Percentiles rank a stretch among this genome's conserved stretches.
phyloP scores from a whole-genome alignment of 768 basidiomycete genomes.

The Collybiopsis confluens region DNA sequence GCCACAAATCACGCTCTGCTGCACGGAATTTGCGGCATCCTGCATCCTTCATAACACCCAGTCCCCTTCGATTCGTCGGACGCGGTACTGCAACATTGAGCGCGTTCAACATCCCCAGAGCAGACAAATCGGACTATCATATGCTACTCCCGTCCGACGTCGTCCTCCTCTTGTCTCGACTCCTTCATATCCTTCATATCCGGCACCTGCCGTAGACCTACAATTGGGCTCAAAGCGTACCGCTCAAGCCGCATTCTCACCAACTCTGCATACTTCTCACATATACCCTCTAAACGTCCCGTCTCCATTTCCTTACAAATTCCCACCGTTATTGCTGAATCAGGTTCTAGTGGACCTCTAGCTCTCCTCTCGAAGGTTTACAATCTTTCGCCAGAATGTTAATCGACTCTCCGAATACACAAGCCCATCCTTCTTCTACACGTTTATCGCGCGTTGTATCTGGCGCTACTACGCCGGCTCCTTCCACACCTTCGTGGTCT shows the following conservation, averaged over 20 bases:
- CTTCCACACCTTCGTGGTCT: slow-evolving; percentile 14
- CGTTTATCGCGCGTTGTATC: slow-evolving; percentile 15
- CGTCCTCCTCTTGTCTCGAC: slow-evolving; percentile 12
- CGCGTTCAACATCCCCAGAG: slow-evolving; percentile 66
- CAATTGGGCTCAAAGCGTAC: no score
- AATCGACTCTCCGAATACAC: slow-evolving; percentile 34
- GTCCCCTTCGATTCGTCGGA: no score
- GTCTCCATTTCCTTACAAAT: no score
- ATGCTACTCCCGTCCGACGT: neutral
- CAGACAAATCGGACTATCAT: slow-evolving; percentile 20
- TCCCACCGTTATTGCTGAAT: slow-evolving; percentile 38
- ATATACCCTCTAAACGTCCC: no score
- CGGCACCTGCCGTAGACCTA: no score
- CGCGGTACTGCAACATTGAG: slow-evolving; percentile 41
- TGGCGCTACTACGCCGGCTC: slow-evolving; percentile 16
- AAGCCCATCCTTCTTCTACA: slow-evolving; percentile 18
- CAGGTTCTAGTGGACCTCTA: slow-evolving; percentile 23
- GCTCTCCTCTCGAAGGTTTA: slow-evolving; percentile 54
- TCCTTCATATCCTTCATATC: no score
- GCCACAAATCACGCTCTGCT: no score
- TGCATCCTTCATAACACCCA: no score
- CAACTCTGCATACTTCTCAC: no score
- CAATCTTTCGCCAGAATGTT: slow-evolving; percentile 66
- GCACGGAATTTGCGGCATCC: no score
- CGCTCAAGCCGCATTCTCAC: no score